Evolutionary conservation across 352 stramenopile genomes (phyloP), one percentile per base, ranked within the genome.

Genomic region (Pythium vanterpoolii): DNA sequence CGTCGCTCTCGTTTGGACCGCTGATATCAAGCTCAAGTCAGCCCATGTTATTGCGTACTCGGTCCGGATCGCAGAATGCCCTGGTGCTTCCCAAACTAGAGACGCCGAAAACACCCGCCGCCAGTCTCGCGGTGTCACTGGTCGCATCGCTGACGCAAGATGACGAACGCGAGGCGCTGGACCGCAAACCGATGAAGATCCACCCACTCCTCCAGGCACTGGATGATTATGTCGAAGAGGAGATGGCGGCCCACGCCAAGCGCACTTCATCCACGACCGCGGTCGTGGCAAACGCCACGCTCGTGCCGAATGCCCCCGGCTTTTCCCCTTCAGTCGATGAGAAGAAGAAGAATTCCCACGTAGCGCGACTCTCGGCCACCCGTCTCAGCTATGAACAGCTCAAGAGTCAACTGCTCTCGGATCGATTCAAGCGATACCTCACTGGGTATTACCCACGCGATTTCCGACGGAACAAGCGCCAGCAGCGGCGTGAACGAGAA

Each of bases 121-220:
- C 83, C 4, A 89, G 77, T 60, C 74, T 90, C 14, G 81, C 77
- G 4, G 78, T 88, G 14, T 90, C 81, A 8, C 62, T 90, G 4
- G 81, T 89, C 4, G 78, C 83, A 21, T 90, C 81, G 5, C 68
- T 90, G 28, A 89, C 81, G 46, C 74, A 88, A 54, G 74, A 79
- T 46, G 77, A 90, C 45, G 73, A 90, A 49, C 81, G 87, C 39
- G 81, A 90, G 45, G 79, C 64, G 28, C 58, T 90, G 5, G 79
- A 89, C 44, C 64, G 58, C 4, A 74, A 78, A n/a, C 79, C 79
- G 0, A 56, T 87, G 5, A 89, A 87, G 66, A 78, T 57, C 1
- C 82, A 91, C 43, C 79, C 82, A 18, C 47, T 89, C 24, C 62
- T 91, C 0, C 73, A 88, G 44, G 79, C 79, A 8, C 62, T 91